These are phyloP conservation scores for Sistotremastrum suecicum DNA, from an alignment of 768 basidiomycete genomes.

Conservation along the genomic window DNA sequence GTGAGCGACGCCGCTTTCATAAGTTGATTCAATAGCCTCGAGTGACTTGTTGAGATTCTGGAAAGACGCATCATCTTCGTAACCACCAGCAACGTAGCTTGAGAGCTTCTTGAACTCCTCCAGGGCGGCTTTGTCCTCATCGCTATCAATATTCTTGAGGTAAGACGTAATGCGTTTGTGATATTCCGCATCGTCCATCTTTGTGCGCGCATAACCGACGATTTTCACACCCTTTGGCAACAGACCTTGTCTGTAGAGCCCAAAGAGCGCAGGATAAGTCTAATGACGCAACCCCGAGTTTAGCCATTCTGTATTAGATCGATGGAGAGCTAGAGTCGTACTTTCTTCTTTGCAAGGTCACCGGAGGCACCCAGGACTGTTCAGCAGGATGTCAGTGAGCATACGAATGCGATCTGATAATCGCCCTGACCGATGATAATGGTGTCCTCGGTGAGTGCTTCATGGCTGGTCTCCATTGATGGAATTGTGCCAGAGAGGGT, in stretches of 20 bases:
- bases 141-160: slow-evolving; percentile 65
- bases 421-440: slow-evolving; percentile 50
- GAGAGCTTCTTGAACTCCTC: slow-evolving; percentile 73
- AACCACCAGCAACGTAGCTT: slow-evolving; percentile 76
- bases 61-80: slow-evolving; percentile 77
- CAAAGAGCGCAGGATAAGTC: slow-evolving; percentile 94
- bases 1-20: slow-evolving; percentile 49
- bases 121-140: slow-evolving; percentile 42
- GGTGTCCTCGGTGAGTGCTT: slow-evolving; percentile 76
- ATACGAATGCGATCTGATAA: slow-evolving; percentile 1
- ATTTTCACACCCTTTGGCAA: slow-evolving; percentile 79
- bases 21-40: slow-evolving; percentile 60
- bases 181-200: slow-evolving; percentile 80
- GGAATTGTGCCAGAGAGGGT: slow-evolving; percentile 74
- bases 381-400: slow-evolving; percentile 2
- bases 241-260: slow-evolving; percentile 65
- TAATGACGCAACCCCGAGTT: slow-evolving; percentile 16
- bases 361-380: slow-evolving; percentile 91
- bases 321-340: slow-evolving; percentile 11
- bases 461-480: slow-evolving; percentile 65
- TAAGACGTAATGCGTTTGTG: slow-evolving; percentile 72
- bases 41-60: slow-evolving; percentile 62
- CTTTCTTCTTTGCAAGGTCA: slow-evolving; percentile 99
- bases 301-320: background rate
- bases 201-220: slow-evolving; percentile 93